These are phyloP conservation scores for Westerdykella ornata DNA, from an alignment of 2,329 filamentous ascomycete genomes.

Conservation along the genomic window DNA sequence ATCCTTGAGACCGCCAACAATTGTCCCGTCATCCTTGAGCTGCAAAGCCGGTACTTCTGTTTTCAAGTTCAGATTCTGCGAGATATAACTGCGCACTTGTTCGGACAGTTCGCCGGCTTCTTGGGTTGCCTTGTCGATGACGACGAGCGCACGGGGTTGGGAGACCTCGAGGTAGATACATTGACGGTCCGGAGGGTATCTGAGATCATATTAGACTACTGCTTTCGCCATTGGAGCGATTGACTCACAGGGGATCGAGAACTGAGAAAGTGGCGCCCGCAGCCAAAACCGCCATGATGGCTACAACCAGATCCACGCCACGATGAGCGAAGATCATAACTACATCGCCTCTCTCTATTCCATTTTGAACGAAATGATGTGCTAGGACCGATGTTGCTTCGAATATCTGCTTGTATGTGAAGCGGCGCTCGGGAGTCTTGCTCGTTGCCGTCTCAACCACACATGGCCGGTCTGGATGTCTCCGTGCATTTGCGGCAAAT, in stretches of 20 bases:
- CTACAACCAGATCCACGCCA: constrained; percentile 68
- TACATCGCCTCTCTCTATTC: constrained; percentile 72
- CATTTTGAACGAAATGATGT: constrained; percentile 67
- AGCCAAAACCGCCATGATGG: constrained; percentile 67
- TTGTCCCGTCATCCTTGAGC: constrained; percentile 61
- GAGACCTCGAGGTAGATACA: constrained; percentile 78
- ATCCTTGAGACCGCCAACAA: constrained; percentile 61
- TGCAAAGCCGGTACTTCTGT: constrained; percentile 67
- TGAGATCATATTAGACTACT: constrained; percentile 26
- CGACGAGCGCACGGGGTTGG: constrained; percentile 63
- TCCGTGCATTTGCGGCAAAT: constrained; percentile 60
- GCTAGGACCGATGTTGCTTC: constrained; percentile 76
- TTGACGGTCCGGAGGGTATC: constrained; percentile 73
- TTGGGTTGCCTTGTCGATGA: constrained; percentile 63
- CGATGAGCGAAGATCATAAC: constrained; percentile 90
- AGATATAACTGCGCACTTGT: constrained; percentile 61
- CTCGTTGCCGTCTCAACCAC: constrained; percentile 58
- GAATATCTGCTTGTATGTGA: constrained; percentile 81
- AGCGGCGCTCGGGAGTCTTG: constrained; percentile 54
- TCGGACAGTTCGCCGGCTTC: constrained; percentile 59
- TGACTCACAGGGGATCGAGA: constrained; percentile 66
- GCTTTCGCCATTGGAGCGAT: not conserved
- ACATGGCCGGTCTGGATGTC: constrained; percentile 61
- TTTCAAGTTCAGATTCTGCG: constrained; percentile 64
- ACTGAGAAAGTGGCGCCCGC: constrained; percentile 56